These are phyloP conservation scores for Cryptosporidium sp. DNA, from an alignment of 169 alveolate genomes.

Conservation along the genomic window DNA sequence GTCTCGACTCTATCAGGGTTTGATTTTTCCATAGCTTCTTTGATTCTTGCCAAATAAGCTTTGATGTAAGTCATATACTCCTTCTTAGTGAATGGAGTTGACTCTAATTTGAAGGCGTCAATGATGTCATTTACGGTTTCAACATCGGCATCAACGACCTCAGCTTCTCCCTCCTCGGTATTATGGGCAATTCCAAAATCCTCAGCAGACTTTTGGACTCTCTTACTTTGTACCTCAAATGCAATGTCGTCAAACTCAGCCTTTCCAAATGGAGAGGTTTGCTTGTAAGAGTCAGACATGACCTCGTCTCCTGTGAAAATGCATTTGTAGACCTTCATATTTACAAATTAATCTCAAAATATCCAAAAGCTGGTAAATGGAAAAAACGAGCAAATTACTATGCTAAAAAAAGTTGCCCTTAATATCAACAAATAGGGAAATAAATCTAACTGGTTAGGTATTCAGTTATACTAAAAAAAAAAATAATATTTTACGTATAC, in stretches of 20 bases:
- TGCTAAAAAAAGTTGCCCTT: neutral
- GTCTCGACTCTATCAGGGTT: constrained; percentile 91
- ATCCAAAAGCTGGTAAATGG: constrained; percentile 16
- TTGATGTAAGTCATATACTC: constrained; percentile 91
- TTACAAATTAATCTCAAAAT: neutral
- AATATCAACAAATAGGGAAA: neutral
- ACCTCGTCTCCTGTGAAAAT: constrained; percentile 91
- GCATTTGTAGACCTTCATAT: constrained; percentile 87
- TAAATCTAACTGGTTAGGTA: neutral
- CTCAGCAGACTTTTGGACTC: constrained; percentile 89
- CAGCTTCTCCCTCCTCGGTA: constrained; percentile 89
- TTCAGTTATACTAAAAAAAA: constrained; percentile 1
- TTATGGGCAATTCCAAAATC: constrained; percentile 92
- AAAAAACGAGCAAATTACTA: neutral
- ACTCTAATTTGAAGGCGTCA: constrained; percentile 91
- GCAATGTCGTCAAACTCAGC: constrained; percentile 87
- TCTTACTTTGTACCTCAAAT: constrained; percentile 89
- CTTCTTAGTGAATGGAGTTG: constrained; percentile 91
- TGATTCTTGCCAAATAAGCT: constrained; percentile 89
- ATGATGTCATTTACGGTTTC: constrained; percentile 92
- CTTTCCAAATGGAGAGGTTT: constrained; percentile 88
- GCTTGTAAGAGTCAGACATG: constrained; percentile 91
- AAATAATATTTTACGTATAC: constrained; percentile 5
- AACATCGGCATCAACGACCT: constrained; percentile 85
- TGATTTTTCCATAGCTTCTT: constrained; percentile 86